Conservation (phyloP, 1,139 yeast genomes). For the Schwanniomyces etchellsii region DNA sequence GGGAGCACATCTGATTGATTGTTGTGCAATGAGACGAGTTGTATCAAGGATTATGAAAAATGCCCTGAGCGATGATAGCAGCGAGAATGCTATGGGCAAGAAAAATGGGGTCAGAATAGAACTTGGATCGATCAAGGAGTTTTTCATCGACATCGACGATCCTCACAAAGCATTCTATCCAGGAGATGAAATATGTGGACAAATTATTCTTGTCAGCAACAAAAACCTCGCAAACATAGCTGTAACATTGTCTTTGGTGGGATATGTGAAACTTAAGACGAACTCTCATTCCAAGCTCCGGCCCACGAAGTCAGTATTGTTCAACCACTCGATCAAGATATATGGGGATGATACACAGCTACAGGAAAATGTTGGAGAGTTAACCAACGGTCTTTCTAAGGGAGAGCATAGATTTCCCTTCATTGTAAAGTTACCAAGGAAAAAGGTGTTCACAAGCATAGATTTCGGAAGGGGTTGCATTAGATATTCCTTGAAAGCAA, state of each 20-base stretch:
- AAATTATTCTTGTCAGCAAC: constrained; percentile 49
- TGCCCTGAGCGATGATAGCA: constrained; percentile 7
- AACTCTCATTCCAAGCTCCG: constrained; percentile 47
- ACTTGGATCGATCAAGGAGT: constrained; percentile 49
- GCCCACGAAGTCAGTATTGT: constrained; percentile 46
- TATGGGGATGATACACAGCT: constrained; percentile 44
- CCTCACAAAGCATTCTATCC: constrained; percentile 69
- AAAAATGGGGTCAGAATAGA: constrained; percentile 25
- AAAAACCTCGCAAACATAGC: constrained; percentile 51
- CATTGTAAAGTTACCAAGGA: constrained; percentile 68
- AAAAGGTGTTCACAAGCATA: constrained; percentile 66
- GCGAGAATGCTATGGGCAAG: constrained; percentile 2
- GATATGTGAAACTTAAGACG: constrained; percentile 52
- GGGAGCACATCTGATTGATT: too few relatives aligned
- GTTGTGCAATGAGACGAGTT: constrained; percentile 33
- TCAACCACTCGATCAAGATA: constrained; percentile 61
- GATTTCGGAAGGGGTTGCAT: constrained; percentile 85
- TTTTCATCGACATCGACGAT: constrained; percentile 62
- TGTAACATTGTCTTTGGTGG: constrained; percentile 48
- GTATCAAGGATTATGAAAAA: constrained; percentile 38
- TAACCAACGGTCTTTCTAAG: constrained; percentile 48
- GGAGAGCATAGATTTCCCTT: constrained; percentile 91
- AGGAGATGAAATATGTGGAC: constrained; percentile 66
- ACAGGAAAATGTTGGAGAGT: constrained; percentile 18
- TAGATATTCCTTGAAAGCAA: constrained; percentile 57